Conservation (phyloP, 768 basidiomycete species). For the Panellus pusillus region DNA sequence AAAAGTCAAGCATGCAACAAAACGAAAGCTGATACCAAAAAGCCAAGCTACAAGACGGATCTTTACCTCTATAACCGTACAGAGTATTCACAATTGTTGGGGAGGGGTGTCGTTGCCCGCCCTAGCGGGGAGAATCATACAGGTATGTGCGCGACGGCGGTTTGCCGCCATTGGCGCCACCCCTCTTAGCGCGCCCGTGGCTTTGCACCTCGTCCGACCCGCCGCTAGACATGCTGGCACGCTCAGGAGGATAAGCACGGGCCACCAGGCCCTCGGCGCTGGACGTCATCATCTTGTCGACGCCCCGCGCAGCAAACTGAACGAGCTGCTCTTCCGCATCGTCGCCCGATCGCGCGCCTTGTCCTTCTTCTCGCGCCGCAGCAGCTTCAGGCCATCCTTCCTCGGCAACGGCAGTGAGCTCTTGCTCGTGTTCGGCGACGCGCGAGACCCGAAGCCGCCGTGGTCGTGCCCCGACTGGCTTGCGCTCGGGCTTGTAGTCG, state of each 20-base stretch:
- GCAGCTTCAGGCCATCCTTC: slow-evolving; percentile 6
- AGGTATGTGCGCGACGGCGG: slow-evolving; percentile 7
- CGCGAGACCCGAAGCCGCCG: neutral
- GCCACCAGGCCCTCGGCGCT: slow-evolving; percentile 18
- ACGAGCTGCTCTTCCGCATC: slow-evolving; percentile 21
- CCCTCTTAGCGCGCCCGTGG: neutral
- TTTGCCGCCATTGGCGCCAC: neutral
- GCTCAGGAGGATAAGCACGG: neutral
- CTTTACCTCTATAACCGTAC: no score
- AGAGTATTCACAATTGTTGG: neutral
- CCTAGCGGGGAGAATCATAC: slow-evolving; percentile 6
- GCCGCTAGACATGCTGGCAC: slow-evolving; percentile 14
- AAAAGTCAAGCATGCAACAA: no score
- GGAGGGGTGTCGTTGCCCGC: neutral
- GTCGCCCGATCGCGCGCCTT: slow-evolving; percentile 11
- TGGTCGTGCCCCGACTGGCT: slow-evolving; percentile 14
- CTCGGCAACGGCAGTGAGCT: slow-evolving; percentile 12
- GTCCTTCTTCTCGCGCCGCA: slow-evolving; percentile 14
- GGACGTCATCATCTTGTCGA: slow-evolving; percentile 11
- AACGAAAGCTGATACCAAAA: no score
- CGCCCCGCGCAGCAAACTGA: slow-evolving; percentile 10
- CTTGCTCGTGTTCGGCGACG: slow-evolving; percentile 16
- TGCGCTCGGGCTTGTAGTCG: neutral
- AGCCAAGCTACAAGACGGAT: no score
- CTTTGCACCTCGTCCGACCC: slow-evolving; percentile 13